Conservation (phyloP, 805 yeast genomes). For the Candida sakaeoensis region DNA sequence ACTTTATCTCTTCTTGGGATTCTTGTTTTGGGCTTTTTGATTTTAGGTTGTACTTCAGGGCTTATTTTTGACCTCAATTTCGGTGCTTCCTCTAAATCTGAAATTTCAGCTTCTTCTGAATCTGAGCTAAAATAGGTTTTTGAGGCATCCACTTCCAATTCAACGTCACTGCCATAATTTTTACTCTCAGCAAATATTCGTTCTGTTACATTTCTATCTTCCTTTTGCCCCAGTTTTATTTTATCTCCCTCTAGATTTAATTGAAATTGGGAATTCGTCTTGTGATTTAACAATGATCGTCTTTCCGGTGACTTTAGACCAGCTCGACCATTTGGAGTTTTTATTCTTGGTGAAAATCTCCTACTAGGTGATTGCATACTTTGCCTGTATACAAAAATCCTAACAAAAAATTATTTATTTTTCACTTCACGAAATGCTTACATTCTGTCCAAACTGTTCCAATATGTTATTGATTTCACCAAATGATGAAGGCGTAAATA, state of each 20-base stretch:
- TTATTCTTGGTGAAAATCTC: slow-evolving; percentile 20
- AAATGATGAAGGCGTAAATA: slow-evolving; percentile 54
- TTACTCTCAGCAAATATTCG: slow-evolving; percentile 24
- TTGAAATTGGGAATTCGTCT: too few relatives aligned
- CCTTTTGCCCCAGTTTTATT: slow-evolving; percentile 25
- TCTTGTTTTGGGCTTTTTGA: slow-evolving; percentile 13
- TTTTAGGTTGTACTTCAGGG: slow-evolving; percentile 2
- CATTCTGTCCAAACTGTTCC: slow-evolving; percentile 93
- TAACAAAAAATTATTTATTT: not conserved
- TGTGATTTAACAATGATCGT: slow-evolving; percentile 23
- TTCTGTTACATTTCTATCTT: slow-evolving; percentile 46
- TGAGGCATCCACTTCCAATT: slow-evolving; percentile 15
- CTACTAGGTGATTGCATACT: not conserved
- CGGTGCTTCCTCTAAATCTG: slow-evolving; percentile 2
- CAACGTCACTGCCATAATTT: slow-evolving; percentile 14
- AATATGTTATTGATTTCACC: slow-evolving; percentile 70
- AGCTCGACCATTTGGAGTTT: slow-evolving; percentile 41
- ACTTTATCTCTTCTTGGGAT: slow-evolving; percentile 4
- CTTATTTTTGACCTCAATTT: slow-evolving; percentile 10
- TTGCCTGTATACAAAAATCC: not conserved
- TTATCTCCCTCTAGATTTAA: slow-evolving; percentile 35
- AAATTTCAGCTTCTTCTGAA: not conserved
- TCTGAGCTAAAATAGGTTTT: not conserved
- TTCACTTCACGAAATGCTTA: slow-evolving; percentile 54
- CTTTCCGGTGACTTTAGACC: slow-evolving; percentile 45